Conservation (phyloP, 2,329 filamentous ascomycete species). For the Graphiopsis chlorocephala region DNA sequence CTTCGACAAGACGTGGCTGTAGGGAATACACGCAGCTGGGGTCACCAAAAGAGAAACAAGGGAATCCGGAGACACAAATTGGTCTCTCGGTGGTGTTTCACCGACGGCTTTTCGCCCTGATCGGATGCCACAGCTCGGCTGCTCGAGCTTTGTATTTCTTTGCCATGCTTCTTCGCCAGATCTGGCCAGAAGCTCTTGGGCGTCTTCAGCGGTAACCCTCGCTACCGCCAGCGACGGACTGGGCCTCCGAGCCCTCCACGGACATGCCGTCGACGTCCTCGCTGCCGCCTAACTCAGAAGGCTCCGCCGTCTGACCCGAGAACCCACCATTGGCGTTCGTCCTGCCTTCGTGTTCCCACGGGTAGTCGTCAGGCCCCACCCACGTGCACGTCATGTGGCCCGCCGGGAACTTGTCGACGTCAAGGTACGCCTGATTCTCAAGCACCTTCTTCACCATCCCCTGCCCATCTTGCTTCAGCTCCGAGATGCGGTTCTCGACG, state of each 20-base stretch:
- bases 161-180: neutral
- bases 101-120: neutral
- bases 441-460: conserved; percentile 9
- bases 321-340: neutral
- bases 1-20: neutral
- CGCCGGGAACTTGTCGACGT: conserved; percentile 5
- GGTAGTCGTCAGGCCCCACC: conserved; percentile 13
- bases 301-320: neutral
- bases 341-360: conserved; percentile 2
- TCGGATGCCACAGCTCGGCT: neutral
- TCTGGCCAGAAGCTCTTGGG: neutral
- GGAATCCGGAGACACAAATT: neutral
- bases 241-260: neutral
- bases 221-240: neutral
- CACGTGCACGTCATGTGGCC: conserved; percentile 11
- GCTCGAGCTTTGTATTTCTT: neutral
- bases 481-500: conserved; percentile 40
- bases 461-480: conserved; percentile 39
- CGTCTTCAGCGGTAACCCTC: neutral
- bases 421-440: conserved; percentile 3
- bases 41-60: neutral
- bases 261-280: neutral
- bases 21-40: neutral
- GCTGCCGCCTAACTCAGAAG: neutral
- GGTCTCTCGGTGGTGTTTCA: neutral